These are phyloP conservation scores for Pseudohyphozyma bogoriensis DNA, from an alignment of 768 basidiomycete genomes.

Conservation along the genomic window DNA sequence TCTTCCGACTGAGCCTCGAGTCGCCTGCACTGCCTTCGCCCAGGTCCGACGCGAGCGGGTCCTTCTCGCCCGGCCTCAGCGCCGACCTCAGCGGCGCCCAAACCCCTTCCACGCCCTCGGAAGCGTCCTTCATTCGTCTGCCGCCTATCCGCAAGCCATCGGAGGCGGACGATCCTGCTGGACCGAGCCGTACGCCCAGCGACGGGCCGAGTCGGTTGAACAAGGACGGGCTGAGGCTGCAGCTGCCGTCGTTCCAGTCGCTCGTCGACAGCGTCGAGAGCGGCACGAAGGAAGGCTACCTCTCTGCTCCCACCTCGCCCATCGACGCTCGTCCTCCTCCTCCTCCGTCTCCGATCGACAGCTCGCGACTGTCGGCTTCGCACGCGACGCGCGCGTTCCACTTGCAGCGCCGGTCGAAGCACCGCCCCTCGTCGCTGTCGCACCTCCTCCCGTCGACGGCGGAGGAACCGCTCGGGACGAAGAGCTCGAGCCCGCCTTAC, in stretches of 20 bases:
- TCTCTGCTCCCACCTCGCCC: background rate
- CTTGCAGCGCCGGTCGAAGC: background rate
- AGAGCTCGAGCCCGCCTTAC: background rate
- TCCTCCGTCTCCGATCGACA: background rate
- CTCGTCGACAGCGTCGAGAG: slow-evolving; percentile 3
- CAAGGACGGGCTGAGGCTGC: background rate
- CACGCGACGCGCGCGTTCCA: slow-evolving; percentile 3
- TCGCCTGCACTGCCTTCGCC: background rate
- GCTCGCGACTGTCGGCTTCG: background rate
- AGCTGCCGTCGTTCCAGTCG: slow-evolving; percentile 6
- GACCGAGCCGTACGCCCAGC: background rate
- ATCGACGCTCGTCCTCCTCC: background rate
- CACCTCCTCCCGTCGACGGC: background rate
- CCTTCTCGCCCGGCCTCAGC: background rate
- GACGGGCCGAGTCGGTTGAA: background rate
- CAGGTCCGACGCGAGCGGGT: too few relatives aligned
- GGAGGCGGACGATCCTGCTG: background rate
- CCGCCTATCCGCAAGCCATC: slow-evolving; percentile 9
- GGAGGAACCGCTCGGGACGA: background rate
- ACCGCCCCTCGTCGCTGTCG: background rate
- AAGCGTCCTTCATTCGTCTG: slow-evolving; percentile 2
- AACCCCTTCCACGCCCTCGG: background rate
- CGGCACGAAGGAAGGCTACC: background rate
- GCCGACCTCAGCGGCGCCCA: background rate
- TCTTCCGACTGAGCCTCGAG: slow-evolving; percentile 12